Conservation (phyloP, 306 rosid species). For the barrel medic (Medicago truncatula) region DNA sequence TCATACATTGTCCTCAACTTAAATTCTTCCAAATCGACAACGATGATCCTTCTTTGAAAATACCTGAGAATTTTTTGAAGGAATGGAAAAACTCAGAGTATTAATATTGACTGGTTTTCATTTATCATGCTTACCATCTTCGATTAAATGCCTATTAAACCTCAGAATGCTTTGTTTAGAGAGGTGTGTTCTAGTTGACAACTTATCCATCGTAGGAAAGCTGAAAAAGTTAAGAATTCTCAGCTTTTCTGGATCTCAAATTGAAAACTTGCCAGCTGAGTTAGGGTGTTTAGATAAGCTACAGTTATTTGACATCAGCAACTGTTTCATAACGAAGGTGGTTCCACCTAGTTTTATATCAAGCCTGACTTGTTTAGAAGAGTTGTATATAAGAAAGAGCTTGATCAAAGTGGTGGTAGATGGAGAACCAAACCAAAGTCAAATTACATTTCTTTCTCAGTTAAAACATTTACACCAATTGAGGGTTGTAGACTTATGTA, state of each 20-base stretch:
- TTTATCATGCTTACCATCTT: slow-evolving; percentile 22
- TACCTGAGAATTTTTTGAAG: slow-evolving; percentile 29
- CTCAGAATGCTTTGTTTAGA: slow-evolving; percentile 38
- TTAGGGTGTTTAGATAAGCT: slow-evolving; percentile 14
- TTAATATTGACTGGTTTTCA: slow-evolving; percentile 15
- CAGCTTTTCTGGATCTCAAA: slow-evolving; percentile 24
- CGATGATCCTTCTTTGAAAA: not conserved
- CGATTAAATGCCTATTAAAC: slow-evolving; percentile 12
- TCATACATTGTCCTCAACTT: slow-evolving; percentile 19
- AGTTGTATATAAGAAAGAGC: slow-evolving; percentile 47
- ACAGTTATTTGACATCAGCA: slow-evolving; percentile 22
- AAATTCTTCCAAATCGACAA: slow-evolving; percentile 29
- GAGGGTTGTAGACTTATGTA: not conserved
- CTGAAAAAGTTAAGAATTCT: slow-evolving; percentile 38
- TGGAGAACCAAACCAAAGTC: not conserved
- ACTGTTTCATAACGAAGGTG: not conserved
- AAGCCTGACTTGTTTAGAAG: slow-evolving; percentile 43
- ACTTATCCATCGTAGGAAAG: slow-evolving; percentile 29
- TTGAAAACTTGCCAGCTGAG: slow-evolving; percentile 18
- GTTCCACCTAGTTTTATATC: slow-evolving; percentile 47
- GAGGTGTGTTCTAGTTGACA: slow-evolving; percentile 3
- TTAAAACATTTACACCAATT: slow-evolving; percentile 17
- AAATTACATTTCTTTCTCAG: slow-evolving; percentile 32
- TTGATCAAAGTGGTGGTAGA: slow-evolving; percentile 35
- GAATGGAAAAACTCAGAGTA: slow-evolving; percentile 28